Evolutionary conservation across 805 yeast species (phyloP), one percentile per base, ranked within the genome.

Genomic region (Lipomyces sp.): DNA sequence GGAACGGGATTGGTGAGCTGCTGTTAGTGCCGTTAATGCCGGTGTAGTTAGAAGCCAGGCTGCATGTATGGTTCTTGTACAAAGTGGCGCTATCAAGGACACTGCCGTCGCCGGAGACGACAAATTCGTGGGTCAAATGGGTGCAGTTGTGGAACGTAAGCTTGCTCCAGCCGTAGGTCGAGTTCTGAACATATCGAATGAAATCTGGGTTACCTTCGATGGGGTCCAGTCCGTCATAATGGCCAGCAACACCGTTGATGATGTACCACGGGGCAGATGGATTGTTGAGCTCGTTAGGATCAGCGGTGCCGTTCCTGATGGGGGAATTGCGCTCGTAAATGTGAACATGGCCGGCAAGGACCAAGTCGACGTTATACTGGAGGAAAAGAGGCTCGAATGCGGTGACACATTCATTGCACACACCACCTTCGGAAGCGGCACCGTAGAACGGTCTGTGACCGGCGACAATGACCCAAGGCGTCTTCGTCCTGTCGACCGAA

Each of bases 361-460:
- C 71, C 32, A 74, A 53, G 63, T 74, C 77, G 39, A 74, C 76
- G 8, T 69, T 61, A 61, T 67, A 57, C 33, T 71, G 66, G 42
- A 64, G 34, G 2, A 74, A 51, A 13, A 72, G 33, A 29, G 61
- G 60, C 60, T 74, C 77, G 64, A 74, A 74, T 5, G 74, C 75
- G 8, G 4, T 33, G n/a, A 29, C 29, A 66, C 71, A 48, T 57
- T 63, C 65, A 45, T n/a, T 2, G 48, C 64, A 50, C 73, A 67
- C 13, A 64, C 73, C 59, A 74, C 72, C 74, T 74, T 73, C 15
- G 11, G 59, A n/a, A 18, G 60, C 70, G 34, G 74, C 67, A n/a
- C 64, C 72, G 59, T 74, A 74, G 75, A 74, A 73, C 15, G 77
- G 77, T 29, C 75, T 66, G 63, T 74, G 77, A 18, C 76, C 75